phyloP scores from a whole-genome alignment of 768 basidiomycete genomes.

The Mycena pura region DNA sequence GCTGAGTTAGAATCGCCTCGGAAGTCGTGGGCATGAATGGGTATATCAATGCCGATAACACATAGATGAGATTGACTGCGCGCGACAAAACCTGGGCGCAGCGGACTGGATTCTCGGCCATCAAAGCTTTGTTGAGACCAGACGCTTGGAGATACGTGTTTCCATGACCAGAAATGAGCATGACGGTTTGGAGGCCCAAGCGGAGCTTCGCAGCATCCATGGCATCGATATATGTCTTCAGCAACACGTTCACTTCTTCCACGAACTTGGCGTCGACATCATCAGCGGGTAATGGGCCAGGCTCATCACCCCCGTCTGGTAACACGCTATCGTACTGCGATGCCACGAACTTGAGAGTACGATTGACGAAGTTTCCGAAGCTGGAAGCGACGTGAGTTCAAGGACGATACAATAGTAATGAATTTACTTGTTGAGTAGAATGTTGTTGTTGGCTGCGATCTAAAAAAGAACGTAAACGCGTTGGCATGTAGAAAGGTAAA shows the following conservation, averaged over 20 bases:
- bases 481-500: neutral
- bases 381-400: constrained; percentile 43
- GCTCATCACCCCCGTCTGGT: constrained; percentile 76
- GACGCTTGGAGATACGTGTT: constrained; percentile 96
- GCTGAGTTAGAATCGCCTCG: constrained; percentile 79
- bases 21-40: constrained; percentile 97
- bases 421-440: constrained; percentile 89
- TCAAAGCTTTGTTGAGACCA: constrained; percentile 88
- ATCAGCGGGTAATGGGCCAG: constrained; percentile 73
- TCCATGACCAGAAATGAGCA: constrained; percentile 87
- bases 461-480: constrained; percentile 35
- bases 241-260: constrained; percentile 74
- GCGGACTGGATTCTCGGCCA: constrained; percentile 79
- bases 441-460: constrained; percentile 92
- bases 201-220: constrained; percentile 95
- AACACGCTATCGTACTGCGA: constrained; percentile 83
- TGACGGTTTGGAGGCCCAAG: constrained; percentile 84
- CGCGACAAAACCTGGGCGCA: constrained; percentile 91
- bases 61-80: constrained; percentile 92
- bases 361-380: constrained; percentile 98
- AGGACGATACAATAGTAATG: neutral
- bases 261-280: constrained; percentile 81
- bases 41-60: constrained; percentile 82
- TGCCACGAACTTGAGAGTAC: constrained; percentile 89
- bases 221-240: constrained; percentile 81